Evolutionary conservation across 1,139 yeast genomes (phyloP), one percentile per base, ranked within the genome.

Genomic region (Geotrichum macrosporum): DNA sequence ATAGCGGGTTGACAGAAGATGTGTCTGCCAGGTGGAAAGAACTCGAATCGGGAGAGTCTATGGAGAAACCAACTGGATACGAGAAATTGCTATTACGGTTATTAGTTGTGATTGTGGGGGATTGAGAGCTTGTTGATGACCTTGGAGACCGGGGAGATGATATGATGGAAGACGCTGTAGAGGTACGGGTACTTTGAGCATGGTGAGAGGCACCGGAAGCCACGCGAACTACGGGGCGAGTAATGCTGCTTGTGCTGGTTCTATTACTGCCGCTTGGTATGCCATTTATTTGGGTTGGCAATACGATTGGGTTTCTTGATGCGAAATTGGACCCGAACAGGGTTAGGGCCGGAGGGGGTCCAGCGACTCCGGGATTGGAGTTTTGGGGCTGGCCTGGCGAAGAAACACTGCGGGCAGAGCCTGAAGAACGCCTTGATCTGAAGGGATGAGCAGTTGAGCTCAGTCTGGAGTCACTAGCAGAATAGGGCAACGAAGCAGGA

Each of bases 101-200:
- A 22, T 26, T 4, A 9, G 18, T 9, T 10, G 22, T 3, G 8
- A 10, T 6, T 19, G 27, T 12, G 12, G 41, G 15, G 21, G 21
- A 31, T 26, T 31, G 5, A n/a, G 41, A 37, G 24, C 33, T 26
- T 5, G 41, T 37, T 19, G 41, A 37, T 16, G 41, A 37, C 12
- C 41, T 16, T 5, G 41, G 29, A 26, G 41, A 37, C 24, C 41
- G 33, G 15, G 32, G 33, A 10, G 41, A 37, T 3, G 34, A 27
- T 10, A 22, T 12, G 9, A 12, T 5, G 15, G 41, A 37, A 5
- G 41, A 37, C 3, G 21, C 24, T 3, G 33, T 20, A 13, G 41
- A 37, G 3, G 32, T 27, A 5, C 41, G 41, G 16, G 29, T 13
- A 13, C 31, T 9, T 19, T 35, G 39, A 22, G 15, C 15, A 31